phyloP scores from a whole-genome alignment of 768 basidiomycete genomes.

The Boletus reticulatus region DNA sequence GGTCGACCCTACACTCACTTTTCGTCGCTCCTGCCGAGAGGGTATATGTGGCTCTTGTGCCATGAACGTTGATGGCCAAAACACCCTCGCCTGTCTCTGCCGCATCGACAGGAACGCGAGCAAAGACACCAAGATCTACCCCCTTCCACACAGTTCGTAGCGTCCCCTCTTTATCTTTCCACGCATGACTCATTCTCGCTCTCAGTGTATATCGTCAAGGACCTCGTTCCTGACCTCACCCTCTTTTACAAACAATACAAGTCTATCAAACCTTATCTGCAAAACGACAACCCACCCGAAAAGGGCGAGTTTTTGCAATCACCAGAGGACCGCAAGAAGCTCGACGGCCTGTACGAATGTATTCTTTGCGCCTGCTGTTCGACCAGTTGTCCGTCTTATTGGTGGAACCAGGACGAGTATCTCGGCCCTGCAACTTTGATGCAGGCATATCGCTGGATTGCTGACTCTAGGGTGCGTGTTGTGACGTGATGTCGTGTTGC shows the following conservation, averaged over 20 bases:
- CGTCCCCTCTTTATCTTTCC: background rate
- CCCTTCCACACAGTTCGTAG: slow-evolving; percentile 90
- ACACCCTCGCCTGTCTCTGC: slow-evolving; percentile 97
- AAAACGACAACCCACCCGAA: slow-evolving; percentile 89
- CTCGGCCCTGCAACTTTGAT: slow-evolving; percentile 95
- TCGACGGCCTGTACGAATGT: slow-evolving; percentile 97
- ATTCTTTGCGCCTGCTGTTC: slow-evolving; percentile 98
- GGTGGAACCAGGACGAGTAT: slow-evolving; percentile 99
- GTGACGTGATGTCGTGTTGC: background rate
- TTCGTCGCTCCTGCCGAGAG: slow-evolving; percentile 90
- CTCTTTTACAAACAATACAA: slow-evolving; percentile 99
- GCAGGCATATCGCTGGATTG: slow-evolving; percentile 98
- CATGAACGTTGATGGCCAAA: slow-evolving; percentile 98
- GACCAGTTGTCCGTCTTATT: slow-evolving; percentile 95
- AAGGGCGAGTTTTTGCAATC: slow-evolving; percentile 88
- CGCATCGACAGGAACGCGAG: slow-evolving; percentile 75
- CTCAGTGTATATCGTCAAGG: slow-evolving; percentile 97
- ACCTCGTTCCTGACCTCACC: slow-evolving; percentile 90
- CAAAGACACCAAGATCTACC: slow-evolving; percentile 91
- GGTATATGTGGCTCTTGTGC: slow-evolving; percentile 98
- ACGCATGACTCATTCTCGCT: background rate
- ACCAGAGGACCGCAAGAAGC: slow-evolving; percentile 87
- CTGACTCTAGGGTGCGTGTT: slow-evolving; percentile 80
- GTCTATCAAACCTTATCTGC: slow-evolving; percentile 94
- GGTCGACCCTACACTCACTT: slow-evolving; percentile 93